Percentiles rank a stretch among this genome's conserved stretches.
These are phyloP conservation scores for Hapsidospora chrysogenum DNA, from an alignment of 495 filamentous ascomycete species.

Conservation along the genomic window DNA sequence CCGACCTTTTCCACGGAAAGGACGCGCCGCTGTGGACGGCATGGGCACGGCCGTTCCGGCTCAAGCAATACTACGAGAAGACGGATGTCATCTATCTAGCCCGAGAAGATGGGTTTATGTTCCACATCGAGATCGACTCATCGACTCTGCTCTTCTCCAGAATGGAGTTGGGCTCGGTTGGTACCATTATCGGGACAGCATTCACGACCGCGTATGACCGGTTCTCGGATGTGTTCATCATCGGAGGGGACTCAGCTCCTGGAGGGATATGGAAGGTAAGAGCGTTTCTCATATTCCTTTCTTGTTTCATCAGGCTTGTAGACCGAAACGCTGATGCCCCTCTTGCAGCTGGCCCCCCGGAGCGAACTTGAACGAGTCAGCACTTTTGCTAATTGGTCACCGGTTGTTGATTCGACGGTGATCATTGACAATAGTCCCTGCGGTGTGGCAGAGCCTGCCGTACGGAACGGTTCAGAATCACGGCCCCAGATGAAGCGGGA, in stretches of 20 bases:
- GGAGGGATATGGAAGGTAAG: slow-evolving; percentile 62
- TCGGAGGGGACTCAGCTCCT: slow-evolving; percentile 65
- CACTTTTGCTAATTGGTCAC: slow-evolving; percentile 61
- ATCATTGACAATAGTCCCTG: no score
- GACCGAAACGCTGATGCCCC: no score
- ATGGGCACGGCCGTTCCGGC: slow-evolving; percentile 59
- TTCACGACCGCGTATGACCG: slow-evolving; percentile 38
- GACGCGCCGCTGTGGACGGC: slow-evolving; percentile 32
- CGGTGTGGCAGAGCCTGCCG: no score
- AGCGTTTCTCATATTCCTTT: no score
- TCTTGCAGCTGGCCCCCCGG: slow-evolving; percentile 18
- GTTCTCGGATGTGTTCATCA: slow-evolving; percentile 58
- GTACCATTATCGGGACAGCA: slow-evolving; percentile 44
- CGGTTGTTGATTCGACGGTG: slow-evolving; percentile 54
- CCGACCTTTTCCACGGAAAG: no score
- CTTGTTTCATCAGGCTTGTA: no score
- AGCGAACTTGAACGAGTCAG: slow-evolving; percentile 28
- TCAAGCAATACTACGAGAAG: slow-evolving; percentile 35
- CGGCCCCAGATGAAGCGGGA: slow-evolving; percentile 17
- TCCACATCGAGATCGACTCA: slow-evolving; percentile 46
- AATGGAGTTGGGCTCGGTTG: slow-evolving; percentile 38
- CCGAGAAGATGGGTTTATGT: slow-evolving; percentile 63
- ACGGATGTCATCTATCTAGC: slow-evolving; percentile 63
- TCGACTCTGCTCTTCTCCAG: slow-evolving; percentile 28
- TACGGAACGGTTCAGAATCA: no score